These are phyloP conservation scores for Trametes maxima DNA, from an alignment of 768 basidiomycete genomes.

Conservation along the genomic window DNA sequence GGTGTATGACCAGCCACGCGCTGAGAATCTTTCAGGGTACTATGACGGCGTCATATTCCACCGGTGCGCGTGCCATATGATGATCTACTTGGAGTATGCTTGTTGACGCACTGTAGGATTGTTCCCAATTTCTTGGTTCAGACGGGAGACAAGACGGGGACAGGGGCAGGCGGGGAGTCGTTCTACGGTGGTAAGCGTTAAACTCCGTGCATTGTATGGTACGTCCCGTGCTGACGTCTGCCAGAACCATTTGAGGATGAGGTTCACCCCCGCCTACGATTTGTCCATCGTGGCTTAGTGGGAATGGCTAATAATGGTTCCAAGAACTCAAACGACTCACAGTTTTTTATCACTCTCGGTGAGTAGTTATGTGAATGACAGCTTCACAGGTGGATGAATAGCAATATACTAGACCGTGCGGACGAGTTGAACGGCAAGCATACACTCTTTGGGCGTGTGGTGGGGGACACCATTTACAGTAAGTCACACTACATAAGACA, in stretches of 20 bases:
- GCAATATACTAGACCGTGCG: slow-evolving; percentile 62
- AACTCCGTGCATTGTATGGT: too few relatives aligned
- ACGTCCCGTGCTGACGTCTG: neutral
- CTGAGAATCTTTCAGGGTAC: slow-evolving; percentile 60
- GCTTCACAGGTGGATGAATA: neutral
- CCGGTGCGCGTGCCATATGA: slow-evolving; percentile 50
- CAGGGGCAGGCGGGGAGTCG: slow-evolving; percentile 91
- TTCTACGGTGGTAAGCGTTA: slow-evolving; percentile 78
- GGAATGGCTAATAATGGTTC: slow-evolving; percentile 92
- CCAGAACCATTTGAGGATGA: slow-evolving; percentile 95
- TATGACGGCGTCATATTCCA: slow-evolving; percentile 97
- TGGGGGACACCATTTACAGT: slow-evolving; percentile 92
- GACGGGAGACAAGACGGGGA: slow-evolving; percentile 91
- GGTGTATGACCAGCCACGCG: neutral
- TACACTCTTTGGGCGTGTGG: slow-evolving; percentile 88
- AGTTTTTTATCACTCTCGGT: slow-evolving; percentile 96
- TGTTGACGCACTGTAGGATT: slow-evolving; percentile 46
- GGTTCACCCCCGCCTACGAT: slow-evolving; percentile 88
- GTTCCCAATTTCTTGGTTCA: slow-evolving; percentile 93
- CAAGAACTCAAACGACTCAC: slow-evolving; percentile 90
- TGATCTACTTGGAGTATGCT: neutral
- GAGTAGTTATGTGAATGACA: slow-evolving; percentile 9
- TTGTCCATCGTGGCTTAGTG: slow-evolving; percentile 86
- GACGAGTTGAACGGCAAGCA: slow-evolving; percentile 95
- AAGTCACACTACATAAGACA: slow-evolving; percentile 31